Conservation (phyloP, 495 filamentous ascomycete species). For the Hypoxylon lenormandii region DNA sequence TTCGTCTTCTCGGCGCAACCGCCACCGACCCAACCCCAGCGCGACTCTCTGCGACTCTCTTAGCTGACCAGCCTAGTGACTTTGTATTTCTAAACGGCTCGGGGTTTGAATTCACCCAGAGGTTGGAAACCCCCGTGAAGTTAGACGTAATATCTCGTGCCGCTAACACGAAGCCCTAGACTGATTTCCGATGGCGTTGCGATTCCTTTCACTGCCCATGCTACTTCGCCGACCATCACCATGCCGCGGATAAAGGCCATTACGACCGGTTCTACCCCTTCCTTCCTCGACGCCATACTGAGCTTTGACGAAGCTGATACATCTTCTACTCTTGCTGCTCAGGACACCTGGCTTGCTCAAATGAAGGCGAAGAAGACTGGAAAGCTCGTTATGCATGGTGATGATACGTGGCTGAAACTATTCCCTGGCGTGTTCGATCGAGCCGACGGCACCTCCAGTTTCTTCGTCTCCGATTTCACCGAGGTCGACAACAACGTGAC, state of each 20-base stretch:
- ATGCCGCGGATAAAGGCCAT: constrained; percentile 98
- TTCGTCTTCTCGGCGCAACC: constrained; percentile 53
- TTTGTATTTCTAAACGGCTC: constrained; percentile 88
- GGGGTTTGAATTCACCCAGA: constrained; percentile 90
- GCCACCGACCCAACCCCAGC: constrained; percentile 4
- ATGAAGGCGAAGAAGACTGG: constrained; percentile 77
- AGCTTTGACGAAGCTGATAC: constrained; percentile 97
- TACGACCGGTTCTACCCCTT: constrained; percentile 94
- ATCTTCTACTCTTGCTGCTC: constrained; percentile 80
- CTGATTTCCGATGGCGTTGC: constrained; percentile 84
- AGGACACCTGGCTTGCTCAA: constrained; percentile 96
- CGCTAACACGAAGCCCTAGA: constrained; percentile 61
- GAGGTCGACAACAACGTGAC: constrained; percentile 99
- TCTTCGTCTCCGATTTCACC: constrained; percentile 98
- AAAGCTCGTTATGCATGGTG: constrained; percentile 92
- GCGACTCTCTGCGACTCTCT: neutral
- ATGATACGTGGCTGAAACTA: constrained; percentile 98
- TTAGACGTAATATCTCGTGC: neutral
- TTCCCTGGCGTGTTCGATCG: constrained; percentile 89
- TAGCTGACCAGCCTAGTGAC: constrained; percentile 69
- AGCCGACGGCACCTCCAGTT: constrained; percentile 92
- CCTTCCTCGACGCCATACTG: constrained; percentile 95
- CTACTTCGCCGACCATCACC: constrained; percentile 95
- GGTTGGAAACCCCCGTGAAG: constrained; percentile 63
- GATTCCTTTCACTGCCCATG: constrained; percentile 93